Evolutionary conservation across 1,284 basidiomycete genomes (phyloP).

Genomic region (Melampsora americana): DNA sequence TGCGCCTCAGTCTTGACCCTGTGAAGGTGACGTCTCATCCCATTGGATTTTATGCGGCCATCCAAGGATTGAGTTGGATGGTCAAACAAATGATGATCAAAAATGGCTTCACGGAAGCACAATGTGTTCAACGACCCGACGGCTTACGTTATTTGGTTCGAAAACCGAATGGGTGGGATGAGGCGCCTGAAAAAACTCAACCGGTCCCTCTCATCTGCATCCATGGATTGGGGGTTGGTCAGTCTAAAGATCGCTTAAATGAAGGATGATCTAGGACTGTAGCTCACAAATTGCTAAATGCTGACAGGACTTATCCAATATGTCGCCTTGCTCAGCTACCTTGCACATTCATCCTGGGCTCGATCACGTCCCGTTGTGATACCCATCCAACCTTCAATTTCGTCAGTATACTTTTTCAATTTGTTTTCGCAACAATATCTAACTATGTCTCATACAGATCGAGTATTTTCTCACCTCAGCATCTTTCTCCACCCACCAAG

Average conservation of each 20-base stretch:
- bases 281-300: neutral
- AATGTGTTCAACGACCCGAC: constrained; percentile 14
- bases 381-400: constrained; percentile 51
- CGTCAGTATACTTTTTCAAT: constrained; percentile 6
- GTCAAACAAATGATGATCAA: constrained; percentile 21
- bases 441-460: constrained; percentile 43
- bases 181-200: constrained; percentile 37
- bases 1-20: constrained; percentile 53
- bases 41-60: constrained; percentile 42
- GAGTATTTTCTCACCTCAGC: constrained; percentile 48
- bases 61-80: constrained; percentile 8
- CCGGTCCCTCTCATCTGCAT: constrained; percentile 45
- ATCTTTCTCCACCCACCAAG: constrained; percentile 49
- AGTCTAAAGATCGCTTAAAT: neutral
- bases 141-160: constrained; percentile 50
- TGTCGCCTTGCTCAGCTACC: constrained; percentile 14
- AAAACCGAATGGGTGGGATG: constrained; percentile 41
- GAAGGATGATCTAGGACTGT: neutral
- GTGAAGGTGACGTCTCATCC: constrained; percentile 49
- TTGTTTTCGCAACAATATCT: neutral
- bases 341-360: constrained; percentile 32
- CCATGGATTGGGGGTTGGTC: constrained; percentile 38
- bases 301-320: constrained; percentile 34
- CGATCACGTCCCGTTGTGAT: constrained; percentile 50
- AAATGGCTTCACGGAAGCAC: constrained; percentile 19